Evolutionary conservation across 2,329 filamentous ascomycete genomes (phyloP), one percentile per base, ranked within the genome.

Genomic region (Colletotrichum spinosum): DNA sequence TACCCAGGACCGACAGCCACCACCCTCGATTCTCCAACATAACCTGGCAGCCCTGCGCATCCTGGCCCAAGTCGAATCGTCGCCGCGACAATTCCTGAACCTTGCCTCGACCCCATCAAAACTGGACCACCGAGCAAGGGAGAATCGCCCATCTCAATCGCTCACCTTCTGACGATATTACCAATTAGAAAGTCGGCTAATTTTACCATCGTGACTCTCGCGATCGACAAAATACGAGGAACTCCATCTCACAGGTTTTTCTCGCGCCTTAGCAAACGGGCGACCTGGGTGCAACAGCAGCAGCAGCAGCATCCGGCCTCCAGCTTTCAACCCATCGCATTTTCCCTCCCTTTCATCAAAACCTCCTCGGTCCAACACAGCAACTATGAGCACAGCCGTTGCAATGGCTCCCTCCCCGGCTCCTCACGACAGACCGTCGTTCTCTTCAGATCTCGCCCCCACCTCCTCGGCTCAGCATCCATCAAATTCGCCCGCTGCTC

Each of bases 391-490:
- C 81, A 83, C 88, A 76, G 87, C 86, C 78, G 85, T 90, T 75
- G 86, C 88, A 73, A 90, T 90, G 88, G 88, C 86, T 75, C 87
- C 88, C 70, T 90, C 88, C 76, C 88, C 88, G 73, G 88, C 87
- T 79, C 88, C 87, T 70, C 87, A 90, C 76, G 88, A 90, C 76
- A 82, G 87, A 75, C 80, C 86, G 65, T 81, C 83, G n/a, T 87
- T 85, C 71, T 78, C 83, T 73, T 81, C 83, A 69, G 85, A 85
- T 70, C 76, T 83, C 68, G 79, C 80, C 69, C 78, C 80, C 61
- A 70, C 73, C 12, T 49, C 58, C 42, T 60, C 61, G 12, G 44
- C 63, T 3, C 67, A 71, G 51, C 69, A 73, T 50, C 72, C 78
- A 44, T 71, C 76, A 50, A 72, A 78, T 50, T 83, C 84, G 52